Base-by-base conservation (phyloP, 208 protist genomes). In the Leishmania aethiopica region DNA sequence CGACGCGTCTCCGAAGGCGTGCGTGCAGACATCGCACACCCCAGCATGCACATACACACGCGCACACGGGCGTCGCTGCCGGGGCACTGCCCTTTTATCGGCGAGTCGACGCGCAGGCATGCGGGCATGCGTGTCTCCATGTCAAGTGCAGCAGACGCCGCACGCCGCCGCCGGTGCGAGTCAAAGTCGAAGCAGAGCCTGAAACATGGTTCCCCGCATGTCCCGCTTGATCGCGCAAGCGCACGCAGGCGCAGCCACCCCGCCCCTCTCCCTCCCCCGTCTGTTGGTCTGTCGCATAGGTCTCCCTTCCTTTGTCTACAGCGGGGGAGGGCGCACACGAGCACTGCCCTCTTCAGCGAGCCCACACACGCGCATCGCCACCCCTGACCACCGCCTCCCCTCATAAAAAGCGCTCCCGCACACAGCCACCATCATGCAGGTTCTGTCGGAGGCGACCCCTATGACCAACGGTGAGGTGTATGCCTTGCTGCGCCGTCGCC, bases 401-500 rank as follows among this genome's bases (percentile, higher is more conserved):
- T 47, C 37, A 82, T 49, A 77, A 0, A 13, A 13, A 37, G 45
- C 42, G 22, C 5, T 42, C 15, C 37, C 28, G 1, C 51, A 10
- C 40, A 19, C 73, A 40, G 19, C 22, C 32, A 42, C n/a, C 51
- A 45, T 40, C 28, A 94, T 94, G 91, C 83, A 91, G 77, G 87
- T 96, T 13, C 28, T 96, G 22, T 93, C 89, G 0, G 91, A 95
- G 51, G 91, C 90, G 3, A 81, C 84, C 69, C 92, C 94, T 37
- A 90, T 95, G 86, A 97, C 94, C 13, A 87, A 91, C 77, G 92
- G 92, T 15, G 92, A 97, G 79, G 94, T 97, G n/a, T 96, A 90
- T 72, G 88, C 92, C 0, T 69, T 97, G 3, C 51, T 97, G 57
- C 92, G 94, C 8, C 92, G 94, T 3, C 90, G 92, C 17, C 92